These are phyloP conservation scores for Aleurites moluccanus DNA, from an alignment of 441 rosid genomes.

Conservation along the genomic window DNA sequence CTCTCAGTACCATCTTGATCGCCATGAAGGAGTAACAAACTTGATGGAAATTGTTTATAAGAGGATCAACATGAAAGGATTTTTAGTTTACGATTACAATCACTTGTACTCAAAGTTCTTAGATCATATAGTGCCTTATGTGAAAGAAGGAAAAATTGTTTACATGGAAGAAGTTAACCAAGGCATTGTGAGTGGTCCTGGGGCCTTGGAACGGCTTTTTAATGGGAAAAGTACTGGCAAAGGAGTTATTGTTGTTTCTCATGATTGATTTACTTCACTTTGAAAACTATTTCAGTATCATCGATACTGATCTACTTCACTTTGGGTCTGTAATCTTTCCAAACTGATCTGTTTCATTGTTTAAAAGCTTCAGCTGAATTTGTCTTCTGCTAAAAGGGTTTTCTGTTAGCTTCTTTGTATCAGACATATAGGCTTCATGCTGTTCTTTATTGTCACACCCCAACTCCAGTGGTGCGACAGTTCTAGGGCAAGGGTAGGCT, in stretches of 20 bases:
- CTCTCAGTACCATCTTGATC: conserved; percentile 49
- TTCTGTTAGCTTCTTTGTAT: too few relatives aligned
- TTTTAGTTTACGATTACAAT: conserved; percentile 33
- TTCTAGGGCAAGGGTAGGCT: too few relatives aligned
- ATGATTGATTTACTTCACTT: background rate
- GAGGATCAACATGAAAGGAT: conserved; percentile 45
- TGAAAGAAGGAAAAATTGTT: conserved; percentile 30
- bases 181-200: conserved; percentile 35
- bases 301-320: too few relatives aligned
- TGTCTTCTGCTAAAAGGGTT: too few relatives aligned
- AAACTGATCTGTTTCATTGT: too few relatives aligned
- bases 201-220: conserved; percentile 34
- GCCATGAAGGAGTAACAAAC: conserved; percentile 38
- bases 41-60: conserved; percentile 29
- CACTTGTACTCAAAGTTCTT: conserved; percentile 29
- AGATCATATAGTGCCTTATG: conserved; percentile 23
- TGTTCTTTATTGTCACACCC: too few relatives aligned
- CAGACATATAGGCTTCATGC: too few relatives aligned
- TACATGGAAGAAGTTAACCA: conserved; percentile 32
- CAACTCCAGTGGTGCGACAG: too few relatives aligned
- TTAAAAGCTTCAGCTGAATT: too few relatives aligned
- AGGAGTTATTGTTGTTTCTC: conserved; percentile 29
- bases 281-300: too few relatives aligned
- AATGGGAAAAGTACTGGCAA: conserved; percentile 35
- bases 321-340: too few relatives aligned